Evolutionary conservation across 2,329 filamentous ascomycete genomes (phyloP), one percentile per base, ranked within the genome.

Genomic region (Colletotrichum phormii): DNA sequence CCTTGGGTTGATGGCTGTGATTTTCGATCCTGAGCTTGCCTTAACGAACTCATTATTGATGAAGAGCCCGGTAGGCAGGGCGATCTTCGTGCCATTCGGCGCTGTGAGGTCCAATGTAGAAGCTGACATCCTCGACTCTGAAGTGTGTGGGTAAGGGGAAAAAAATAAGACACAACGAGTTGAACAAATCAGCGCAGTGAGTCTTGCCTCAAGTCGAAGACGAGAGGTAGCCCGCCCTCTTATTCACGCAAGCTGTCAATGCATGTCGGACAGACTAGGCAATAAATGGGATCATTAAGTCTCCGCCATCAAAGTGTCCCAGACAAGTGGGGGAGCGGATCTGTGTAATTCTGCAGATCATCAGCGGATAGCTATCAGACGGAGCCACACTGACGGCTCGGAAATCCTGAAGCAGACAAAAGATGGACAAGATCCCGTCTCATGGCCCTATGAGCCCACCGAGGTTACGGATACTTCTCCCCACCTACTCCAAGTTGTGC

Each of bases 1-100:
- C 88, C 88, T 88, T 62, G 91, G 91, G 78, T 92, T 93, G 77
- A 93, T 89, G 24, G 87, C 88, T 8, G 86, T 84, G 65, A 94
- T 88, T 75, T 74, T 90, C 89, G 81, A 90, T 82, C 75, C 89
- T 2, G 73, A 73, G 85, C 65, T 89, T 84, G 80, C 89, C 89
- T 73, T 89, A 60, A 93, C 90, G 80, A 92, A 94, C 78, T 93
- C 91, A 73, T 94, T 94, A 84, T 94, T 93, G 83, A 95, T 94
- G 82, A 94, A 95, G 13, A 95, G 86, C 13, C 93, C 93, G 12
- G 88, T 89, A 11, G 91, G 91, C 80, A 93, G 90, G 35, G 82
- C 85, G 76, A 93, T 93, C 76, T 89, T 90, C 77, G 85, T 87
- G 77, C 92, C 92, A 81, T 95, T 95, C 12, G 92, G 92, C 72